Evolutionary conservation across 73 alveolate species (phyloP), one percentile per base, ranked within the genome.

Genomic region (Blepharisma stoltei): DNA sequence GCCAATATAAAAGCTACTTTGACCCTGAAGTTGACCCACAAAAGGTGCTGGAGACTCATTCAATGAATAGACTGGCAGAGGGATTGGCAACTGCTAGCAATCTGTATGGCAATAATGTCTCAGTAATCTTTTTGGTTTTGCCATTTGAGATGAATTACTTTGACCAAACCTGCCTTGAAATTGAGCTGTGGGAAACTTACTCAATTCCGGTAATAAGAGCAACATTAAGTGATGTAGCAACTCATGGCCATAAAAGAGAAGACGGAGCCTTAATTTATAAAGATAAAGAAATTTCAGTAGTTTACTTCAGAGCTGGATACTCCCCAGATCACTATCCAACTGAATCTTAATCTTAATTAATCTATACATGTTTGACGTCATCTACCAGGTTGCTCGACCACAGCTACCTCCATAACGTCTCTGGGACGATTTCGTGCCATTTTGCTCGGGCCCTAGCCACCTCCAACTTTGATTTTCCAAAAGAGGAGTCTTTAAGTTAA

Each of bases 231-330:
- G 73, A 37, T 14, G n/a, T 45, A 25, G 71, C 21, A 11, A 70
- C 14, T n/a, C 3, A 41, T 14, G 71, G 71, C 20, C 70, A 14
- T 7, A 41, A 9, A 14, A 9, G 27, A 4, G 27, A 69, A n/a
- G 41, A n/a, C n/a, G 55, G 71, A 11, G 79, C 14, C 21, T 69
- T 69, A 6, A 7, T 11, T 41, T 69, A 45, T 69, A 9, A 73
- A 54, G 77, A 20, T 1, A 7, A 14, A 11, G 90, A 87, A 78
- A 82, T 94, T 23, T 90, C 93, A 7, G 82, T 94, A 70, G 95
- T 89, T 54, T 94, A 94, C 81, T 92, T 84, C 83, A 76, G 97
- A 27, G 81, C 97, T 5, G 97, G 96, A 11, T 94, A 94, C 76
- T 54, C 82, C 53, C 91, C 91, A 47, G 84, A 45, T 54, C 93